These are phyloP conservation scores for Porphyrellus sp. DNA, from an alignment of 1,284 basidiomycete species.

Conservation along the genomic window DNA sequence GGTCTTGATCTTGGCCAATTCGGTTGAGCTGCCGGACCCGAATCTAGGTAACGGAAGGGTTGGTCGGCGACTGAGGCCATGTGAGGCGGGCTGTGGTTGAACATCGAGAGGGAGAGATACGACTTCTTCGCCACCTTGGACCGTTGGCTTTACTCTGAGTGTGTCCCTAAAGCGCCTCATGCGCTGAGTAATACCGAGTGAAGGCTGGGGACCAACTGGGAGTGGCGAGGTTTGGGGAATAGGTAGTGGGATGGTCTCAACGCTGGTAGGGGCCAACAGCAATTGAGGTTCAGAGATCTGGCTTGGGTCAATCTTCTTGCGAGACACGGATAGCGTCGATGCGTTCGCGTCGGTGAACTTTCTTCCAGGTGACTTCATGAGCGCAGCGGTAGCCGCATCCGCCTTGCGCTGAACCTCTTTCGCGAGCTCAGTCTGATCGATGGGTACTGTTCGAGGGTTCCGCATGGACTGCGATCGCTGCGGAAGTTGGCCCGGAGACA, in stretches of 20 bases:
- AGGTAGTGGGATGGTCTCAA: constrained; percentile 68
- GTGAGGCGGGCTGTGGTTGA: constrained; percentile 36
- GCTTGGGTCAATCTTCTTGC: constrained; percentile 63
- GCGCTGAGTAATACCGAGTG: constrained; percentile 55
- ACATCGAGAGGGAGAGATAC: constrained; percentile 44
- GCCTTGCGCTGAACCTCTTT: constrained; percentile 67
- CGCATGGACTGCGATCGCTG: constrained; percentile 35
- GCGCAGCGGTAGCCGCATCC: constrained; percentile 65
- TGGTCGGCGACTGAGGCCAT: constrained; percentile 40
- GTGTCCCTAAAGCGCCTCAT: constrained; percentile 71
- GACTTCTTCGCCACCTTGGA: constrained; percentile 51
- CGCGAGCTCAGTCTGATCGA: constrained; percentile 52
- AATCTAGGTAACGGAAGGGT: constrained; percentile 37
- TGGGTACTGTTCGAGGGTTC: constrained; percentile 39
- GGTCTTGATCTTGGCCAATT: constrained; percentile 50
- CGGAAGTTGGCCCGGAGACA: constrained; percentile 25
- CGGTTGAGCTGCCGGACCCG: constrained; percentile 46
- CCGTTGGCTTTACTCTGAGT: constrained; percentile 55
- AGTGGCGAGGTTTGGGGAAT: constrained; percentile 37
- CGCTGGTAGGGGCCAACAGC: constrained; percentile 70
- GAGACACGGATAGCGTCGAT: constrained; percentile 41
- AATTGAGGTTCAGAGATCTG: constrained; percentile 74
- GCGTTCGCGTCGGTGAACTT: constrained; percentile 43
- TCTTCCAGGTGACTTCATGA: constrained; percentile 54
- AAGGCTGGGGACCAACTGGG: constrained; percentile 31